Base-by-base conservation (phyloP, 495 filamentous ascomycete genomes). In the Talaromyces trachyspermus region DNA sequence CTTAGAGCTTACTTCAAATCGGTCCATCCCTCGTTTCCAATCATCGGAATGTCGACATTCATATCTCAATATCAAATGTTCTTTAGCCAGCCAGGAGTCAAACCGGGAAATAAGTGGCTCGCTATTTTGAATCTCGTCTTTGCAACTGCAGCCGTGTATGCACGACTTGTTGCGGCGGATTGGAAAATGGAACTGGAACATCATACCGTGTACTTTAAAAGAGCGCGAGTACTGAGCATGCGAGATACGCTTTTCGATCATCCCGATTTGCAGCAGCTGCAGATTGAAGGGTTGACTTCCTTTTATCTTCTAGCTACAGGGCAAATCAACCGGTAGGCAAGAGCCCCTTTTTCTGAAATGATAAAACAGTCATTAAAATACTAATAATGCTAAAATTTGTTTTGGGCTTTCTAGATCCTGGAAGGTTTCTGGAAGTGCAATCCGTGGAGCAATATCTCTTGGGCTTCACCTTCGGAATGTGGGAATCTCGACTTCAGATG, bases 71-170 rank as follows among this genome's bases (percentile, higher is more conserved):
- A 76, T 39, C 61, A 72, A 14, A 50, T 70, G 19, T 69, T 67
- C 35, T 75, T 68, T 47, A 71, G 56, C 20, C 66, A 66, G 42
- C 66, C 61, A 2, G 56, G 54, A 2, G 38, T 68, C 27, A 54
- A 66, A 38, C 59, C 69, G 32, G 62, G 68, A 29, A 68, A 61
- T 12, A 66, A 71, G 38, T 80, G 73, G 74, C 64, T 81, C 26
- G 71, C 79, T 2, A 79, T 75, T 26, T 60, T 83, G 9, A 84
- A 86, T 56, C 54, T 83, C 12, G 71, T 84, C 9, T 80, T 85
- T 58, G 82, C 80, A 4, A 75, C 83, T 54, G 72, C 69, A 5
- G 65, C 78, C 2, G 68, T 69, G 46, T 76, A 78, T 55, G 64
- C 63, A 4, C 64, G 76, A 26, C 58, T 80, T 15, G 57, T 57